A percentile compares a stretch with the other conserved stretches of the same genome.
Conservation (phyloP, 2,329 filamentous ascomycete genomes). For the Xylariaceae sp. region DNA sequence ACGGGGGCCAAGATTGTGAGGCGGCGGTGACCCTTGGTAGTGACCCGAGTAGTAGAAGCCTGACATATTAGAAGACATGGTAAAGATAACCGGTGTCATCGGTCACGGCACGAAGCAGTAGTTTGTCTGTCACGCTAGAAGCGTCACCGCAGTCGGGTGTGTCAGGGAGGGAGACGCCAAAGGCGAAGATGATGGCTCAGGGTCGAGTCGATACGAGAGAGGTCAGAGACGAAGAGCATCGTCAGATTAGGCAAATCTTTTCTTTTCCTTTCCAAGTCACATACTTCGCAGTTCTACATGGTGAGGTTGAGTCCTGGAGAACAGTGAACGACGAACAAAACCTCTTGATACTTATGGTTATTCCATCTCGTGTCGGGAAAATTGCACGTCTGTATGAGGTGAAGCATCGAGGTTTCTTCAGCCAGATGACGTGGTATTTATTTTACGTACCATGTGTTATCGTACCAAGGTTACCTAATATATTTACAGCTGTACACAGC, state of each 20-base stretch:
- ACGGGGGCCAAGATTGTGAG: constrained; percentile 55
- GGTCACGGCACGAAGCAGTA: constrained; percentile 10
- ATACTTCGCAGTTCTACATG: not conserved
- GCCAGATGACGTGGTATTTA: too few species aligned
- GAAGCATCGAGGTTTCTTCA: too few species aligned
- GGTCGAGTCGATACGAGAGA: too few species aligned
- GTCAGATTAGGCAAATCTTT: not conserved
- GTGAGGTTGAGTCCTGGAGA: not conserved
- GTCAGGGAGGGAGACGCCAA: too few species aligned
- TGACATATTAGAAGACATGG: constrained; percentile 21
- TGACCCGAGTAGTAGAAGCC: constrained; percentile 17
- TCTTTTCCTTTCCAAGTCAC: not conserved
- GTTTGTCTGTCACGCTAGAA: not conserved
- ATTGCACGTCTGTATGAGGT: not conserved
- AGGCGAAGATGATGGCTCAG: too few species aligned
- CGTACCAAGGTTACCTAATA: too few species aligned
- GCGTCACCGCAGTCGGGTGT: not conserved
- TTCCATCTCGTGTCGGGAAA: too few species aligned
- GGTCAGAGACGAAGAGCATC: not conserved
- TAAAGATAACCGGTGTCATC: constrained; percentile 4
- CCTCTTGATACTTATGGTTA: not conserved
- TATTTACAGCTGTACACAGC: too few species aligned
- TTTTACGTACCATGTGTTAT: too few species aligned
- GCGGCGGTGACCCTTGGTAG: constrained; percentile 19
- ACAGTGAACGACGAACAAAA: not conserved